Evolutionary conservation across 345 rosid species (phyloP), one percentile per base, ranked within the genome.

Genomic region (Xanthoceras sorbifolium): DNA sequence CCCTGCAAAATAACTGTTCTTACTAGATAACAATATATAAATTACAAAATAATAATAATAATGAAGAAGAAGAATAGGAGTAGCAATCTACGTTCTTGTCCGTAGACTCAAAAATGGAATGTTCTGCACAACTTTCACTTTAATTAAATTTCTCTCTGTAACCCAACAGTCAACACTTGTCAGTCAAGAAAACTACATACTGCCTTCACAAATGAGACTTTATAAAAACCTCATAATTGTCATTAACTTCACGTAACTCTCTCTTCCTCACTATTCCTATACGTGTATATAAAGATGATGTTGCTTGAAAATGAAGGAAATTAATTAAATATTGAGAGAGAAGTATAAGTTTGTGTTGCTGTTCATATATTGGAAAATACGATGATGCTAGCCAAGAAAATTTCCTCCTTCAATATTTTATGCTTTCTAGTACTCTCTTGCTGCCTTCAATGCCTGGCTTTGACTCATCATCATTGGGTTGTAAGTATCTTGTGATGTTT

Each of bases 381-480:
- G 14, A 44, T 67, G 79, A n/a, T 42, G 28, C 6, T 52, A 17
- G 44, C 22, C 9, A 77, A 14, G 50, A 23, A 29, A 44, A 48
- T 17, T 2, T 55, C 46, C 25, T 14, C 20, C 42, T 55, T 66
- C 20, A 11, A 38, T 14, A 55, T 72, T 1, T 57, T 65, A 38
- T 72, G 60, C 60, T 46, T 65, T 55, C 60, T 55, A 6, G 28
- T 22, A 12, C 60, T 78, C 67, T 78, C 23, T 7, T 0, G n/a
- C 25, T 18, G 25, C 50, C 18, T 71, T 20, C 14, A 68, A 8
- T 68, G 65, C 65, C 46, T 40, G 1, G 76, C 57, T 73, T 73
- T 26, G 11, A 0, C 74, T 73, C 40, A 79, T 60, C 52, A 74
- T 32, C 14, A 67, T 73, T 74, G 60, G 3, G 52, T 75, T 42